Base-by-base conservation (phyloP, 306 rosid genomes). In the Castanea sativa region DNA sequence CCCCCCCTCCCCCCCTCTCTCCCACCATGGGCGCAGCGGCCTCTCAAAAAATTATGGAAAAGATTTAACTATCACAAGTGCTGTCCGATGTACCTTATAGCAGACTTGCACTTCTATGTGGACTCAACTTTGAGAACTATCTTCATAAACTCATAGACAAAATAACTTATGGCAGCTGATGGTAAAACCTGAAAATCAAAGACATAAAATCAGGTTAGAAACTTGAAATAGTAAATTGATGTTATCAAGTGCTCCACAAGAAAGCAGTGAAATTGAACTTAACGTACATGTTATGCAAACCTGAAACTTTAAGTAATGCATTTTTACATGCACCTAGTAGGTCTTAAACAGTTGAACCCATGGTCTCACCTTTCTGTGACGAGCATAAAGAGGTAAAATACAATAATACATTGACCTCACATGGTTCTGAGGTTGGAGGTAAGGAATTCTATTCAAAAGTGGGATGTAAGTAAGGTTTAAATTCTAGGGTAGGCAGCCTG, bases 111-210 rank as follows among this genome's bases (percentile, higher is more conserved):
- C 56, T 43, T 79, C 70, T 49, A 83, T 29, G 86, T 21, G 51
- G 86, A 83, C 83, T 88, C 88, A 21, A 88, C 91, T 79, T 83
- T 70, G 76, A 88, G 88, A 61, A 83, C 83, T 73, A 88, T 88
- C 89, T 86, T 88, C 91, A 86, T 83, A 78, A 83, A 88, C 86
- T 88, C 91, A 32, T 88, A 88, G 14, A 88, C 91, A 77, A 88
- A 85, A 78, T 86, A 88, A 76, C 91, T 88, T 33, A 86, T 86
- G 69, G 91, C 89, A 73, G 89, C 89, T 59, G 91, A 88, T 32
- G 91, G 91, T 80, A 88, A 79, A 70, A 88, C 91, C 91, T 88
- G 82, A 56, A 57, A 30, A 60, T 21, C 59, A 52, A 52, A 76
- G 20, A 56, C 25, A 73, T 29, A 33, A 7, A 30, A 55, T 56